Percentiles rank a stretch among this genome's conserved stretches.
Conservation (phyloP, 495 filamentous ascomycete genomes). For the Lophium mytilinum region DNA sequence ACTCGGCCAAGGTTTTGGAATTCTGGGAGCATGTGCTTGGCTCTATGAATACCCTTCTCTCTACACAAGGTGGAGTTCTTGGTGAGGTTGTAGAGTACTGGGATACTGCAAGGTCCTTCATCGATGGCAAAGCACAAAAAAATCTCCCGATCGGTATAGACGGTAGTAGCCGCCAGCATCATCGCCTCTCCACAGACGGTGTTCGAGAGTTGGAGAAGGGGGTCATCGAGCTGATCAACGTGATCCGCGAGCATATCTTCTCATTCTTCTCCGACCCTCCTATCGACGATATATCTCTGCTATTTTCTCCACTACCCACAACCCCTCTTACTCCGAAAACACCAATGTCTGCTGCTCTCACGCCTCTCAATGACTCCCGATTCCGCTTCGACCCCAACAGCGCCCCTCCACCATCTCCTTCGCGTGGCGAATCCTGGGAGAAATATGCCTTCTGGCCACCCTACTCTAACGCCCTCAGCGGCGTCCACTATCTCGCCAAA, state of each 20-base stretch:
- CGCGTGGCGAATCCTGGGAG: conserved; percentile 75
- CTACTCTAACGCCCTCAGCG: conserved; percentile 79
- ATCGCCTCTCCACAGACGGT: conserved; percentile 66
- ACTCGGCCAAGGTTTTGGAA: conserved; percentile 69
- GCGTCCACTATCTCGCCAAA: conserved; percentile 74
- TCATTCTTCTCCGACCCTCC: conserved; percentile 84
- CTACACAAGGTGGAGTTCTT: conserved; percentile 66
- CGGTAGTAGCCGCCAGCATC: conserved; percentile 73
- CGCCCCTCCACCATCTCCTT: conserved; percentile 66
- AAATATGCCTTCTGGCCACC: conserved; percentile 97
- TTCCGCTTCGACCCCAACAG: conserved; percentile 74
- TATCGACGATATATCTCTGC: conserved; percentile 75
- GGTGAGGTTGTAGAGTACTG: conserved; percentile 89
- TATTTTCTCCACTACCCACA: conserved; percentile 69
- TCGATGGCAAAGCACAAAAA: conserved; percentile 75
- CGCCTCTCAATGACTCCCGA: conserved; percentile 47
- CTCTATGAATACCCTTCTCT: conserved; percentile 60
- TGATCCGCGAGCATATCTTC: conserved; percentile 69
- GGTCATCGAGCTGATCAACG: conserved; percentile 66
- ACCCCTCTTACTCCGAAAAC: conserved; percentile 67
- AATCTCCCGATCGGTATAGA: conserved; percentile 76
- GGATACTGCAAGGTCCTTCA: conserved; percentile 85
- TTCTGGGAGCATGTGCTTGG: conserved; percentile 79
- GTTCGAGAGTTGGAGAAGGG: conserved; percentile 67
- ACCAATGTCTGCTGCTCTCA: conserved; percentile 46